Evolutionary conservation across 2,329 filamentous ascomycete species (phyloP), one percentile per base, ranked within the genome.

Genomic region (Colletotrichum shisoi): DNA sequence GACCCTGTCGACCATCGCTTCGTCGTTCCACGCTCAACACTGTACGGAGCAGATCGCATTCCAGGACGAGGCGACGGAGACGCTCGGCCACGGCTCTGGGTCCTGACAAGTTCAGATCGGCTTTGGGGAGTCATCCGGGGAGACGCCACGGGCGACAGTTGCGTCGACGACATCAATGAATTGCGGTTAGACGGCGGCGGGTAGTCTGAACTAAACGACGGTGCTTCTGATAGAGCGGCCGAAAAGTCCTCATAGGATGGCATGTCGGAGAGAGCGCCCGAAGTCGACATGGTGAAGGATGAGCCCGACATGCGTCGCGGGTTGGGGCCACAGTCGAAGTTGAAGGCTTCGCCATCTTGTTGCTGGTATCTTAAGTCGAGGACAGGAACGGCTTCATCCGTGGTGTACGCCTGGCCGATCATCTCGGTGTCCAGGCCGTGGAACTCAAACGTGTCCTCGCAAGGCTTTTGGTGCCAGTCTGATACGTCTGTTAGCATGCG

Each of bases 1-100:
- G 89, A 91, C 15, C 90, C 90, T 3, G 91, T 93, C 21, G 91
- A 93, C 90, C 91, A 93, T 71, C 91, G 84, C 81, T 93, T 92
- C 74, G 84, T 87, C 69, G 89, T 85, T 52, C 82, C 83, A 59
- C 83, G 85, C 52, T 92, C 90, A 57, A 92, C 83, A 57, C 81
- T 89, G 78, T 93, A 93, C 0, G 91, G 91, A 19, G 87, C 89
- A 46, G 89, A 86, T 69, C 90, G 86, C 74, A 89, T 83, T 62
- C 84, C 87, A 39, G 87, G 88, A 51, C 90, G 85, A 24, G 91
- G 89, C 39, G 90, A 91, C 44, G 90, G 89, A 52, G 90, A 92
- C 13, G 89, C 89, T 46, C 89, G 85, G 24, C 89, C 88, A 59
- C 90, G 86, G 76, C 89, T 91, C 70, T 86, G 87, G 53, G 83